Base-by-base conservation (phyloP, 306 rosid species). In the Castanospermum australe region DNA sequence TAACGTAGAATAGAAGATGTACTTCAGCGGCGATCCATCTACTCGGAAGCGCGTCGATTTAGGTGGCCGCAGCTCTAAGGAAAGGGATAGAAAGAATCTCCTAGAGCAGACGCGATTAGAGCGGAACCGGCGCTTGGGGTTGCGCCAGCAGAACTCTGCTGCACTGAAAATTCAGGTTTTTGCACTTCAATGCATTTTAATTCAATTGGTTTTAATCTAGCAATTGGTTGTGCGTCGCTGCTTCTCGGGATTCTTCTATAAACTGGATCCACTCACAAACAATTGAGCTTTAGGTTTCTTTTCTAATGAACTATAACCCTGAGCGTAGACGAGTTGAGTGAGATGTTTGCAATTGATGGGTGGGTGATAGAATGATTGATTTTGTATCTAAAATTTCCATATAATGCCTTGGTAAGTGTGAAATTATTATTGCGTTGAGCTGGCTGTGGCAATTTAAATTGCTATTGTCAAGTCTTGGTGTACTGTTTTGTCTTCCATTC, bases 31-130 rank as follows among this genome's bases (percentile, higher is more conserved):
- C 77, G 98, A 94, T 92, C 86, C 98, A 1, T 94, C 97, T 11
- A 88, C 86, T 57, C 92, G 97, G 75, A 94, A 94, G 85, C 97
- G 98, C 14, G 98, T 94, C 6, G 97, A 92, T 92, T 90, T 94
- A 81, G 97, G 97, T 18, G 98, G 98, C 50, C 90, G 97, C 41
- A 94, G 98, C 70, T 79, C 94, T 1, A 94, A 94, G 87, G 98
- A 92, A 72, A 73, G 97, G 81, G 98, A 94, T 60, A 62, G 98
- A 3, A 90, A 94, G 83, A 94, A 94, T 84, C 97, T 94, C 68
- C 86, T 94, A 4, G 97, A 94, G 76, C 97, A 92, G 80, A 89
- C 97, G 14, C 89, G 97, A 85, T 74, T 92, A 81, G 98, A 92
- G 76, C 91, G 98, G 59, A 90, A 90, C 76, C 90, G 85, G 2